phyloP scores from a whole-genome alignment of 169 alveolate species.

The Amoebophrya sp. region DNA sequence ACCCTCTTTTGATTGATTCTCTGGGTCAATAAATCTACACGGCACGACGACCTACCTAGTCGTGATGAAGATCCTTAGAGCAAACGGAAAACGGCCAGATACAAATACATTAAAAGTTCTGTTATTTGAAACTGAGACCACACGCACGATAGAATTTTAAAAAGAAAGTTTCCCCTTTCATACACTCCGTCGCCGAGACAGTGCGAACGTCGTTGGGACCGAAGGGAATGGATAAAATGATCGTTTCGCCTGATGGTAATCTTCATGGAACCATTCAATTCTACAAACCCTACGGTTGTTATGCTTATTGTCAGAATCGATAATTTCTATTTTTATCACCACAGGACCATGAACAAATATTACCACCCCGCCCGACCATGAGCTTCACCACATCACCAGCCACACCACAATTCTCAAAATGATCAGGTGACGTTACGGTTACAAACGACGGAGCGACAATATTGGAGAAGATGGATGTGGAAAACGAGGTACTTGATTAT shows the following conservation, averaged over 20 bases:
- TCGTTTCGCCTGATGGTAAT: constrained; percentile 85
- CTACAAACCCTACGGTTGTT: neutral
- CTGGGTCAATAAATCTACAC: neutral
- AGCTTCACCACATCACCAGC: neutral
- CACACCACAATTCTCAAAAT: neutral
- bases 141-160: neutral
- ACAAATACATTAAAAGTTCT: neutral
- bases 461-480: constrained; percentile 87
- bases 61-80: neutral
- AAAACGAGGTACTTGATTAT: constrained; percentile 37
- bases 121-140: too few species aligned
- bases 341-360: neutral
- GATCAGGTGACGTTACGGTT: constrained; percentile 88
- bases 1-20: too few species aligned
- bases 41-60: neutral
- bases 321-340: neutral
- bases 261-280: neutral
- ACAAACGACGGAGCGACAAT: constrained; percentile 96
- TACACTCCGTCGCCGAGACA: constrained; percentile 85
- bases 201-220: constrained; percentile 97
- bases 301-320: neutral
- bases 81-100: neutral
- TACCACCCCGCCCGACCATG: constrained; percentile 39
- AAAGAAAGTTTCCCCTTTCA: neutral
- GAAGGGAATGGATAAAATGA: constrained; percentile 99